Evolutionary conservation across 2,329 filamentous ascomycete species (phyloP), one percentile per base, ranked within the genome.

Genomic region (Pseudogymnoascus destructans): DNA sequence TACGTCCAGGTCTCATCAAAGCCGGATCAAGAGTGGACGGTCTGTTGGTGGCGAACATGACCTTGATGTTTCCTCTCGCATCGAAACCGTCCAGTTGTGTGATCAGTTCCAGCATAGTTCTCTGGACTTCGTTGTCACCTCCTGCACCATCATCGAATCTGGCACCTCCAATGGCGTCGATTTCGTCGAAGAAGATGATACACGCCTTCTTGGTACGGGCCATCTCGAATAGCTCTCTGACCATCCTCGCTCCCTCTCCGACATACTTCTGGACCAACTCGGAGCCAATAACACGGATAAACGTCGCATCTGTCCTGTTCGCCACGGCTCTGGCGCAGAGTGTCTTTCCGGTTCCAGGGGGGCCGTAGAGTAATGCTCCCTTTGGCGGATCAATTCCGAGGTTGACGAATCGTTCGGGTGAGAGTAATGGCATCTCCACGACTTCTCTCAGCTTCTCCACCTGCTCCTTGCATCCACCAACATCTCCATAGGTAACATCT

Each of bases 111-210:
- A 97, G 75, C 92, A 97, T 97, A 64, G 92, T 97, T 76, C 92
- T 81, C 74, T 97, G 92, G 5, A 97, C 92, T 72, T 97, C 92
- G 70, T 97, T 97, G 73, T 97, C 92, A 68, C 92, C 92, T 66
- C 92, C 92, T 62, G 92, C 92, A 64, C 92, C 92, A 66, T 97
- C 92, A 68, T 97, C 92, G 70, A 97, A 96, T 73, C 92, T 89
- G 36, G 92, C 92, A 66, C 92, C 92, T 70, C 92, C 92, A 58
- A 97, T 89, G 55, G 92, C 92, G 72, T 97, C 92, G 62, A 97
- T 93, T 76, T 98, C 93, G 71, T 98, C 93, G 69, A 95, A 95
- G 84, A 98, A 98, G 75, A 98, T 98, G 70, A 98, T 98, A 74
- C 93, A 98, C 0, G 93, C 93, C 76, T 98, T 98, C 81, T 98